Conservation (phyloP, 495 filamentous ascomycete species). For the Collariella sp. region DNA sequence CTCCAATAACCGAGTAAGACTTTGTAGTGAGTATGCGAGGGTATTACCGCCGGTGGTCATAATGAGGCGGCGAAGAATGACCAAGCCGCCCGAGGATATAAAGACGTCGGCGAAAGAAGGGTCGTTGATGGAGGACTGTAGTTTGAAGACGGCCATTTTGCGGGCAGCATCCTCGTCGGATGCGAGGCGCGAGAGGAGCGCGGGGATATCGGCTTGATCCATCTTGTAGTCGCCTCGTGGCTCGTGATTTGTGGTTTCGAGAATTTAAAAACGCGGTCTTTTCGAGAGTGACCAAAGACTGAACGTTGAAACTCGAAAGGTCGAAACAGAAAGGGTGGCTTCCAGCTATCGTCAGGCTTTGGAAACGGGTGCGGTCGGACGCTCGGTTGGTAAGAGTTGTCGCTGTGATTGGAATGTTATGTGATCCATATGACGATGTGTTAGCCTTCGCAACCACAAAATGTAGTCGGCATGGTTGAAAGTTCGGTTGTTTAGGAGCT, state of each 20-base stretch:
- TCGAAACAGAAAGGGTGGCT: neutral
- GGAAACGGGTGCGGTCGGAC: neutral
- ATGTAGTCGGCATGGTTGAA: neutral
- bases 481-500: neutral
- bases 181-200: conserved; percentile 46
- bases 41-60: conserved; percentile 87
- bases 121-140: conserved; percentile 88
- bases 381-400: neutral
- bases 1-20: conserved; percentile 75
- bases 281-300: neutral
- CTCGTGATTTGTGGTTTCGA: neutral
- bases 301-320: neutral
- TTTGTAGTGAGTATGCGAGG: conserved; percentile 86
- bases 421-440: conserved; percentile 2
- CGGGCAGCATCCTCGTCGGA: conserved; percentile 75
- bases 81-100: conserved; percentile 77
- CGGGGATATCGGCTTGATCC: conserved; percentile 49
- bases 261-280: neutral
- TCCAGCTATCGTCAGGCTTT: neutral
- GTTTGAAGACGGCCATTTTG: conserved; percentile 98
- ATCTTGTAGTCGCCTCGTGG: conserved; percentile 15
- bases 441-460: no score
- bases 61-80: conserved; percentile 69
- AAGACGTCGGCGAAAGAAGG: conserved; percentile 95
- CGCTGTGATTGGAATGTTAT: neutral